Evolutionary conservation across 2,329 filamentous ascomycete species (phyloP), one percentile per base, ranked within the genome.

Genomic region (Apiospora rasikravindrae): DNA sequence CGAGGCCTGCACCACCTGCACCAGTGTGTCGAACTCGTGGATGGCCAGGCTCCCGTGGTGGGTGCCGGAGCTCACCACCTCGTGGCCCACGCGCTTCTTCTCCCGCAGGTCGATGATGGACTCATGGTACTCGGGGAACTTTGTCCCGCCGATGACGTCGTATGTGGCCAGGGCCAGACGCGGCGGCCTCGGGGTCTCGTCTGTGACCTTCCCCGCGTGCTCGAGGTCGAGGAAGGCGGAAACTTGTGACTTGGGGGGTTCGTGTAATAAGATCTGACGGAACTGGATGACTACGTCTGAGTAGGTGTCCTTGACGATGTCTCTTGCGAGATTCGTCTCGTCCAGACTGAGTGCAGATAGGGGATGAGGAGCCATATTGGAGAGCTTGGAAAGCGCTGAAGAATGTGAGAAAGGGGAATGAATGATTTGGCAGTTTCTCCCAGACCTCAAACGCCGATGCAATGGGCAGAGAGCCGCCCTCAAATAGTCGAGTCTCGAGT

Each of bases 11-110:
- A 80, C 77, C 22, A 75, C 76, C 2, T 81, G 71, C 1, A 80
- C 76, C 0, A 86, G 72, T 10, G 80, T 79, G 16, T 82, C 80
- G 67, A 84, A 83, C 47, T 82, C 78, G 77, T 75, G 57, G 29
- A 64, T 64, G 33, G 57, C 57, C 19, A 64, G 22, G 10, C 57
- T 64, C 19, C 57, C 57, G 22, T 64, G 57, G 22, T 64, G 57
- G 2, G 57, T 24, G 22, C 40, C 57, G 57, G 57, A n/a, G 57
- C 57, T 64, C 33, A 64, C 57, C 57, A 64, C 33, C 33, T 64
- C 57, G 33, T 64, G 57, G 57, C 57, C 33, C 33, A 64, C 57
- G 11, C 57, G 57, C 29, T 14, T 64, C 33, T 16, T n/a, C 19
- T 64, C 57, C 33, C 33, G 19, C 57, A 64, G 10, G 29, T 64